Evolutionary conservation across 2,329 filamentous ascomycete genomes (phyloP).

Genomic region (Macroventuria anomochaeta): DNA sequence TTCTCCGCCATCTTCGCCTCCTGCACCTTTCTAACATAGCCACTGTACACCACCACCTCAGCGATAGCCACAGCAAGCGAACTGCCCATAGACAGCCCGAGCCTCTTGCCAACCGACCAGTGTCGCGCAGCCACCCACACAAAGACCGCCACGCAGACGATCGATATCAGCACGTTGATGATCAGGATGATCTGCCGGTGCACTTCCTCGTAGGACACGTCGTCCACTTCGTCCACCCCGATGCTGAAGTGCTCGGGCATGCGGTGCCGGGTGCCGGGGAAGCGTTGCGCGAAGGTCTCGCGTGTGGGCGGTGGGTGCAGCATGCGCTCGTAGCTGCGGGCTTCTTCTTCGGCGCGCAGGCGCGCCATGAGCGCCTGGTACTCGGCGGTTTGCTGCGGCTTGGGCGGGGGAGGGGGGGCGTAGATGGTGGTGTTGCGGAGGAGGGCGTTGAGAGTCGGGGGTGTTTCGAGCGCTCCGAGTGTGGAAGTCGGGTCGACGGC

Average conservation of each 20-base stretch:
- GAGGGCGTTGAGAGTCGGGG: slow-evolving; percentile 68
- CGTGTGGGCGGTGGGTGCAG: slow-evolving; percentile 63
- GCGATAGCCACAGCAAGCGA: slow-evolving; percentile 73
- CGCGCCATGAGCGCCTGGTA: slow-evolving; percentile 88
- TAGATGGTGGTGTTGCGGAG: slow-evolving; percentile 76
- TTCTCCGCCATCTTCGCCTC: slow-evolving; percentile 71
- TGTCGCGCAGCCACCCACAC: slow-evolving; percentile 80
- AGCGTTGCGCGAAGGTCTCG: slow-evolving; percentile 67
- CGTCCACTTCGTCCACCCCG: slow-evolving; percentile 58
- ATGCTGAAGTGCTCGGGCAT: slow-evolving; percentile 59
- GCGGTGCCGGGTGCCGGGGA: slow-evolving; percentile 50
- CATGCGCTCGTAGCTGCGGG: slow-evolving; percentile 82
- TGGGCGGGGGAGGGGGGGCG: slow-evolving; percentile 78
- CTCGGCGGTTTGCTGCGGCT: slow-evolving; percentile 70
- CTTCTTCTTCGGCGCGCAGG: slow-evolving; percentile 82
- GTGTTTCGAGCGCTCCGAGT: not conserved
- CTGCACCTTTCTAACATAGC: slow-evolving; percentile 74
- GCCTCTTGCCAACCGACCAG: slow-evolving; percentile 73
- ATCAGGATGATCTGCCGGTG: slow-evolving; percentile 85
- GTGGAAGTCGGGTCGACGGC: not conserved
- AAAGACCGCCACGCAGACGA: slow-evolving; percentile 77
- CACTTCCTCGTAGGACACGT: slow-evolving; percentile 73
- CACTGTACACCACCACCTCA: slow-evolving; percentile 78
- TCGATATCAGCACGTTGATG: slow-evolving; percentile 86
- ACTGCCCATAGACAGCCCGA: slow-evolving; percentile 75